phyloP scores from a whole-genome alignment of 2,329 filamentous ascomycete species.

The Zarea fungicola region DNA sequence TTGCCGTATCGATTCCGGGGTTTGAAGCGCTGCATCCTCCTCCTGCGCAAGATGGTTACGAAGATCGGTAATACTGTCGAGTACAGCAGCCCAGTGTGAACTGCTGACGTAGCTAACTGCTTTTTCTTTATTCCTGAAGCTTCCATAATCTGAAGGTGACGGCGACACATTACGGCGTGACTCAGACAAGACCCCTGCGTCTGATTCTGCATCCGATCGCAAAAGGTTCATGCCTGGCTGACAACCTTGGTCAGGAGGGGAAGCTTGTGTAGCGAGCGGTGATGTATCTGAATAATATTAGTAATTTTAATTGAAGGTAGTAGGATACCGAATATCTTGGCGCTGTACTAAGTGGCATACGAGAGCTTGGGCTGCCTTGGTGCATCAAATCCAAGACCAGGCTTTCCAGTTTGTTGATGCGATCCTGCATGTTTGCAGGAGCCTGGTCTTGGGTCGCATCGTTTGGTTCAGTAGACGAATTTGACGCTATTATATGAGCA shows the following conservation, averaged over 20 bases:
- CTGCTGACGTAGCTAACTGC: constrained; percentile 30
- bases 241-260: no score
- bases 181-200: neutral
- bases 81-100: constrained; percentile 36
- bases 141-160: constrained; percentile 25
- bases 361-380: neutral
- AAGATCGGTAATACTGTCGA: constrained; percentile 36
- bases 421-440: neutral
- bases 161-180: neutral
- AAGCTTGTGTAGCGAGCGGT: no score
- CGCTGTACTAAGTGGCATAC: no score
- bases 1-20: neutral
- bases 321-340: no score
- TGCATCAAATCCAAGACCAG: constrained; percentile 25
- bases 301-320: no score
- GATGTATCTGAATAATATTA: no score
- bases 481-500: neutral
- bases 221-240: neutral
- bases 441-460: neutral
- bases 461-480: neutral
- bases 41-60: constrained; percentile 30
- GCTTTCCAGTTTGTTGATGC: constrained; percentile 26
- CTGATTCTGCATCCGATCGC: neutral
- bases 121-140: constrained; percentile 21
- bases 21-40: constrained; percentile 17